These are phyloP conservation scores for Lactarius vividus DNA, from an alignment of 768 basidiomycete species.

Conservation along the genomic window DNA sequence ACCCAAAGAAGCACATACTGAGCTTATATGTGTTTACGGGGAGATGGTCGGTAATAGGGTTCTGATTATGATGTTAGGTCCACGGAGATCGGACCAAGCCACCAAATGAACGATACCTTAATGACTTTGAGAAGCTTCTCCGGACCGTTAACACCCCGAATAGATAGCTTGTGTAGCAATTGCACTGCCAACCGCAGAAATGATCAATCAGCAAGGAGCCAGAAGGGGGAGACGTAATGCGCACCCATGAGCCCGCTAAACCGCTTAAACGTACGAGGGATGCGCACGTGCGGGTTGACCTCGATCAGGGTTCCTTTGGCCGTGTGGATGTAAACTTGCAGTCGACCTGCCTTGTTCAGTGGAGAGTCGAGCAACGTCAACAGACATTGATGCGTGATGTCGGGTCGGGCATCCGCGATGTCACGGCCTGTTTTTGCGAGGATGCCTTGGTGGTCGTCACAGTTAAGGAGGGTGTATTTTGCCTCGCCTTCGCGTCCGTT, in stretches of 20 bases:
- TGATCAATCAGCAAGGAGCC: slow-evolving; percentile 5
- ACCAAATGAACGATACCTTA: slow-evolving; percentile 52
- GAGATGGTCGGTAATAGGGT: slow-evolving; percentile 91
- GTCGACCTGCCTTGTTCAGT: slow-evolving; percentile 92
- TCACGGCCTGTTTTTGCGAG: slow-evolving; percentile 96
- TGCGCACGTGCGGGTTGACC: slow-evolving; percentile 96
- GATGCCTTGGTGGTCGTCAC: slow-evolving; percentile 98
- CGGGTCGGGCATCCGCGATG: slow-evolving; percentile 98
- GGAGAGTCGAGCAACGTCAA: slow-evolving; percentile 96
- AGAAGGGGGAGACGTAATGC: slow-evolving; percentile 23
- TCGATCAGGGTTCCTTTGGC: slow-evolving; percentile 95
- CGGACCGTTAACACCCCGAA: slow-evolving; percentile 92
- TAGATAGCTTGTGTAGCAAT: slow-evolving; percentile 93
- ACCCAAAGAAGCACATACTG: slow-evolving; percentile 52
- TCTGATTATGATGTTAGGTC: slow-evolving; percentile 45
- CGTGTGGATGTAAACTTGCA: slow-evolving; percentile 98
- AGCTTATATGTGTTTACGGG: slow-evolving; percentile 95
- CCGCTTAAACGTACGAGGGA: slow-evolving; percentile 97
- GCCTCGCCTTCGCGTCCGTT: slow-evolving; percentile 65
- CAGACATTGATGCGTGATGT: slow-evolving; percentile 99
- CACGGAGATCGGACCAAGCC: background rate
- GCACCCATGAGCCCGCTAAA: slow-evolving; percentile 98
- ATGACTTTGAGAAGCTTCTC: slow-evolving; percentile 97
- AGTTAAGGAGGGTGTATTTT: slow-evolving; percentile 95
- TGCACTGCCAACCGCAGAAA: slow-evolving; percentile 58